Evolutionary conservation across 1,284 basidiomycete genomes (phyloP), one percentile per base, ranked within the genome.

Genomic region (Psilocybe mexicana): DNA sequence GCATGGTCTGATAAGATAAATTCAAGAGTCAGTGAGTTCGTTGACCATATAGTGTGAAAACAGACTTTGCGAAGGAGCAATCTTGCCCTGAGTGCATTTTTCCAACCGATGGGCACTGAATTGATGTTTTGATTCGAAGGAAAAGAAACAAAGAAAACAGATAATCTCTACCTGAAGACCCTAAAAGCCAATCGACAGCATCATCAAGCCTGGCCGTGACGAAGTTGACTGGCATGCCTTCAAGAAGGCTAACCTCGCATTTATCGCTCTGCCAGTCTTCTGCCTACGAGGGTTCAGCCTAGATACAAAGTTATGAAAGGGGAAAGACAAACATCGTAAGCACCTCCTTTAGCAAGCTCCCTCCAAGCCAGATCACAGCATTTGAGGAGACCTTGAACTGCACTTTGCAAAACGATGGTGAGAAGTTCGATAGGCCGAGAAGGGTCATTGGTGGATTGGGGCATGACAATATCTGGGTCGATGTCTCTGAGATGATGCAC

Each of bases 201-300:
- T 82, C 80, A 45, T 91, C 86, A 6, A 95, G 72, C 55, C 80
- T 77, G 5, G 75, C 72, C 1, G 90, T 58, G n/a, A 90, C 74
- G 51, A 82, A 79, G 52, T 79, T 78, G 2, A 84, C 79, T n/a
- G 84, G 81, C 30, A 89, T 74, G 1, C 80, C 79, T 71, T 96
- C 92, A 23, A 87, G 75, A n/a, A 95, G 75, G 0, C 86, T 86
- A 0, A 94, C 78, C 18, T 93, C 93, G 65, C 87, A 90, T 74
- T 94, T 94, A 64, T 96, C 93, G 56, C 87, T 82, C 69, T 92
- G 88, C 83, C 88, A 92, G 68, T 96, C 94, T 78, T 97, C 94
- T 54, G 85, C 80, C 90, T 93, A 68, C 52, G 50, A 63, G 49
- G 44, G 28, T 57, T 59, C 57, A 56, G 48, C 35, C 18, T 49